Evolutionary conservation across 2,329 filamentous ascomycete species (phyloP), one percentile per base, ranked within the genome.

Genomic region (Calonectria crousiana): DNA sequence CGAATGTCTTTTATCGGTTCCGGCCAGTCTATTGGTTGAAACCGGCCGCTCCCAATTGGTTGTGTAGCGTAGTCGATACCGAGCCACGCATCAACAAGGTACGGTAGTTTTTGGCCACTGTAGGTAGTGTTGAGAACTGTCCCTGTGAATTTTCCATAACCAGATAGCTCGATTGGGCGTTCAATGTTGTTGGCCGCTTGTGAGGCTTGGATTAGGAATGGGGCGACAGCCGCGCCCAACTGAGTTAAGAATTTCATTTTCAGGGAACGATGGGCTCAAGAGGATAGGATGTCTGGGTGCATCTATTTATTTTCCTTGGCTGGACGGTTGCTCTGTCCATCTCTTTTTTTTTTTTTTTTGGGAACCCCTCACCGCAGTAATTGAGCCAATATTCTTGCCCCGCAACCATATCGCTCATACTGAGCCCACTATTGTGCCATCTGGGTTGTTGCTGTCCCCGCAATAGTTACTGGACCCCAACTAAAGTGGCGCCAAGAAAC

Each of bases 21-120:
- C 0, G 88, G 87, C 84, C 83, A 86, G 28, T 83, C 80, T 26
- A 87, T 81, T 0, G 85, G 82, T 16, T 78, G 80, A 70, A 89
- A 89, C 10, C 88, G 85, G 18, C 79, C 74, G 4, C 85, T 79
- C 6, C 84, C 86, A 1, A 84, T 83, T 0, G 86, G 87, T 36
- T 86, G 85, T 0, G 81, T 79, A 0, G 87, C 84, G 64, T 88
- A 89, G 76, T 88, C 85, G 38, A 89, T 84, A 3, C 87, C 86
- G 8, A 89, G 80, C 87, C 87, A 89, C 0, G 87, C 87, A 74
- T 89, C 86, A 2, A 89, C 84, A 0, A 83, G 36, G 0, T 69
- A 38, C 3, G 78, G 75, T 0, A 79, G 64, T 0, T 68, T 41
- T 9, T 76, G 56, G 16, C 68, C 74, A 13, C 58, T 75, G 2